A percentile compares a stretch with the other conserved stretches of the same genome.
Evolutionary conservation across 768 basidiomycete species (phyloP).

Genomic region (Hortiboletus flavorubellus): DNA sequence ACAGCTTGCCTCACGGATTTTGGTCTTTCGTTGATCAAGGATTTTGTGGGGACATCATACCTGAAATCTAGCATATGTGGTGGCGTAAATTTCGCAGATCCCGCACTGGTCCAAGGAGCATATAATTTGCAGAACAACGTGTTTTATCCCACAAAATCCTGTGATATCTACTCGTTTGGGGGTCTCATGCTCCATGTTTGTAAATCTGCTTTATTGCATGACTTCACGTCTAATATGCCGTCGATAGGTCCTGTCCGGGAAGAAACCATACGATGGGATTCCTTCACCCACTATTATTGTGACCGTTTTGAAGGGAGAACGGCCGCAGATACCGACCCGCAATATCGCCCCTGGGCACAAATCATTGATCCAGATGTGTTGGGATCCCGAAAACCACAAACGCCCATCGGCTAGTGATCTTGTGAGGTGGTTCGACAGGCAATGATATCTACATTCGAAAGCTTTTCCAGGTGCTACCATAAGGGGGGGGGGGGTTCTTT

Average conservation of each 20-base stretch:
- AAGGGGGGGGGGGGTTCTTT: no score
- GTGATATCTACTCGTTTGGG: constrained; percentile 31
- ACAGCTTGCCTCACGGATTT: constrained; percentile 49
- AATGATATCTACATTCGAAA: not conserved
- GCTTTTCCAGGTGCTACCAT: not conserved
- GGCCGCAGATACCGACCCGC: constrained; percentile 10
- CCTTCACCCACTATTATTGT: not conserved
- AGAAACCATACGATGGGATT: constrained; percentile 17
- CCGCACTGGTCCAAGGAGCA: constrained; percentile 22
- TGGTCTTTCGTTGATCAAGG: constrained; percentile 34
- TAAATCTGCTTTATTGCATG: not conserved
- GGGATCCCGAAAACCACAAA: constrained; percentile 11
- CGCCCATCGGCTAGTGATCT: constrained; percentile 19
- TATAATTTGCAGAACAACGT: not conserved
- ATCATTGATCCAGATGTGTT: constrained; percentile 15
- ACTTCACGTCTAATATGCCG: constrained; percentile 4
- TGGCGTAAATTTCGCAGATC: constrained; percentile 46
- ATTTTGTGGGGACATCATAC: constrained; percentile 28
- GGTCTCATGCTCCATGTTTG: constrained; percentile 36
- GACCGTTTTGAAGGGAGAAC: constrained; percentile 6
- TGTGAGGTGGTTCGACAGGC: not conserved
- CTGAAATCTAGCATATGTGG: constrained; percentile 36
- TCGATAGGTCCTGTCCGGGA: constrained; percentile 20
- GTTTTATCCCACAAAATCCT: constrained; percentile 15
- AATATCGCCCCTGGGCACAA: constrained; percentile 3